phyloP scores from a whole-genome alignment of 2,329 filamentous ascomycete species.

The Hypoxylon sp. region DNA sequence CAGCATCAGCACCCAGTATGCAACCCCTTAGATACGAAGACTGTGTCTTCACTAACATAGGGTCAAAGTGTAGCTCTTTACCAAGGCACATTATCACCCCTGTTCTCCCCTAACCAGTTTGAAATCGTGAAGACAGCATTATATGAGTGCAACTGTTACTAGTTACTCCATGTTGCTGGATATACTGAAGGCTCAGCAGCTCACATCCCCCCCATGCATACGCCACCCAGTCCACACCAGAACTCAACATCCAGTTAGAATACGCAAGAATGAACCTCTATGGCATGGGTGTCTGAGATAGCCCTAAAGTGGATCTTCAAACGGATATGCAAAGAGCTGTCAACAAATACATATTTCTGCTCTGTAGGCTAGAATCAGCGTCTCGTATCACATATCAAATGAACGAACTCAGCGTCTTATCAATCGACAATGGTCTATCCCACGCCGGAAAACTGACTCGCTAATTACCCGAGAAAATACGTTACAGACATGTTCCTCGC shows the following conservation, averaged over 20 bases:
- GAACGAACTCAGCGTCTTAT: background rate
- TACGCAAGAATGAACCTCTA: conserved; percentile 1
- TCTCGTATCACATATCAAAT: conserved; percentile 1
- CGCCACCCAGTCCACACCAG: no score
- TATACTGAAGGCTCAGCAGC: no score
- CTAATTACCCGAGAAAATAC: conserved; percentile 3
- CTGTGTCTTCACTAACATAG: no score
- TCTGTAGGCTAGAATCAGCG: background rate
- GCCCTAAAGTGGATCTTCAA: background rate
- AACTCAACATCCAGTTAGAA: background rate
- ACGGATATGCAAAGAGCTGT: background rate
- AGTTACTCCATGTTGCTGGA: no score
- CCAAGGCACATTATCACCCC: no score
- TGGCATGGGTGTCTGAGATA: background rate
- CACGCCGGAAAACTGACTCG: background rate
- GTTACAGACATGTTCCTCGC: background rate
- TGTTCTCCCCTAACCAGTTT: no score
- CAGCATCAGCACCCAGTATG: no score
- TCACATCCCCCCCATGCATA: no score
- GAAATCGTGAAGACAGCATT: no score
- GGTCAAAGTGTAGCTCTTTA: no score
- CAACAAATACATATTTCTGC: background rate
- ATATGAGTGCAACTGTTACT: no score
- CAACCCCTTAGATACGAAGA: no score
- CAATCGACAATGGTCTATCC: background rate